Evolutionary conservation across 139 green algal species (phyloP).

Genomic region (Picochlorum sp.): DNA sequence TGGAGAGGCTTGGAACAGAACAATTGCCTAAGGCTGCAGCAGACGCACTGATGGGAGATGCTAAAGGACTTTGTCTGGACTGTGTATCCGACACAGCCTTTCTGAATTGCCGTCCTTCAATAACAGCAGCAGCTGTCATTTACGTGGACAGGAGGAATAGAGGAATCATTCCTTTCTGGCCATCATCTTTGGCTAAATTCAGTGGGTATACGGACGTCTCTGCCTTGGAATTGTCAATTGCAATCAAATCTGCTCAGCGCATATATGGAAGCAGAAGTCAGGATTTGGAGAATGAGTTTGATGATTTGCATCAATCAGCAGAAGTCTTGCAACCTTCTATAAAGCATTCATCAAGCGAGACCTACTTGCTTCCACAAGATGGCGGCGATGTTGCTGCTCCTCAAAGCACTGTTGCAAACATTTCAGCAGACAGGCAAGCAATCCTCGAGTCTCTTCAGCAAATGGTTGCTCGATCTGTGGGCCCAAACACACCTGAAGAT

Average conservation of each 20-base stretch:
- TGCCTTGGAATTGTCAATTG: slow-evolving; percentile 60
- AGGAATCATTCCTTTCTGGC: slow-evolving; percentile 77
- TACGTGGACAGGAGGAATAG: slow-evolving; percentile 65
- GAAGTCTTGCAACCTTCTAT: too few species aligned
- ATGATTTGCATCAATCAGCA: not conserved
- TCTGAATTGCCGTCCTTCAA: slow-evolving; percentile 75
- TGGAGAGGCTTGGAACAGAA: slow-evolving; percentile 54
- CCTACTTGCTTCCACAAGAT: too few species aligned
- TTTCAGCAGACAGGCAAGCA: not conserved
- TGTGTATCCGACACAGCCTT: slow-evolving; percentile 62
- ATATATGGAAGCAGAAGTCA: slow-evolving; percentile 15
- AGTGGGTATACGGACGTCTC: slow-evolving; percentile 71
- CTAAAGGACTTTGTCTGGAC: slow-evolving; percentile 26
- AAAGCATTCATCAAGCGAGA: too few species aligned
- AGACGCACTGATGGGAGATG: not conserved
- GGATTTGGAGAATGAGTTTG: not conserved
- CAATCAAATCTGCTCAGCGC: slow-evolving; percentile 67
- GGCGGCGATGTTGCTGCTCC: not conserved
- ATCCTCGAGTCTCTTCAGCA: not conserved
- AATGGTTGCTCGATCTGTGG: not conserved
- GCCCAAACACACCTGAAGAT: not conserved
- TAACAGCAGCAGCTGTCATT: slow-evolving; percentile 68
- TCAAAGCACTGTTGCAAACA: not conserved
- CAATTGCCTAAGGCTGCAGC: not conserved
- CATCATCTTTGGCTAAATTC: slow-evolving; percentile 67